Base-by-base conservation (phyloP, 1,284 basidiomycete genomes). In the Chalciporus sp. region DNA sequence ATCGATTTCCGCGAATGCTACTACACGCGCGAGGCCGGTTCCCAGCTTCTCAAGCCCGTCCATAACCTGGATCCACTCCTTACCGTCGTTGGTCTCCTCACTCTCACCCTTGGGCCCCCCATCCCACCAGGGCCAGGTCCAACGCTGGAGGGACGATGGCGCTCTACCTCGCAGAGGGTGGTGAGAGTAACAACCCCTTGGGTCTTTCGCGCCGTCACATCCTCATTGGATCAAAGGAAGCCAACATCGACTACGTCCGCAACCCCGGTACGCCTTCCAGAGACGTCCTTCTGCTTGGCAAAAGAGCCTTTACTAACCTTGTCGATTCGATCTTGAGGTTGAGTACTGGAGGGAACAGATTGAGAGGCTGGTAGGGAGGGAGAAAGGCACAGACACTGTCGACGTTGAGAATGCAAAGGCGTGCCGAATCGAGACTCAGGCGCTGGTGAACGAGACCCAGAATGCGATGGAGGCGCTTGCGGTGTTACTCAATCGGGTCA, bases 131-230 rank as follows among this genome's bases (percentile, higher is more conserved):
- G 51, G 57, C 51, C 52, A 65, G 54, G 58, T 61, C 60, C 47
- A 10, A 60, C 47, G 28, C 40, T 54, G 58, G 67, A 56, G 66
- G 69, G 3, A 71, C 67, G 1, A 59, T 66, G 61, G 66, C 56
- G 33, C 54, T 71, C 58, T 70, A 65, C 59, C 53, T 71, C 43
- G 46, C 58, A 5, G 61, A 65, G 49, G 61, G 64, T 53, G 52
- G 47, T 16, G 43, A 9, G 8, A 33, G 31, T 11, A 11, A 9
- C 9, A 33, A 11, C 6, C 31, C 12, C 31, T 33, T 33, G 31
- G 31, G 31, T 3, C 31, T 33, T 33, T 10, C 31, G 4, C 12
- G 31, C 31, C 31, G 31, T 11, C 31, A 33, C 12, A 11, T 33
- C 12, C 31, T 33, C 12, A 33, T 33, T 11, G 4, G 6, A 14